Base-by-base conservation (phyloP, 306 rosid species). In the Rosa multiflora region DNA sequence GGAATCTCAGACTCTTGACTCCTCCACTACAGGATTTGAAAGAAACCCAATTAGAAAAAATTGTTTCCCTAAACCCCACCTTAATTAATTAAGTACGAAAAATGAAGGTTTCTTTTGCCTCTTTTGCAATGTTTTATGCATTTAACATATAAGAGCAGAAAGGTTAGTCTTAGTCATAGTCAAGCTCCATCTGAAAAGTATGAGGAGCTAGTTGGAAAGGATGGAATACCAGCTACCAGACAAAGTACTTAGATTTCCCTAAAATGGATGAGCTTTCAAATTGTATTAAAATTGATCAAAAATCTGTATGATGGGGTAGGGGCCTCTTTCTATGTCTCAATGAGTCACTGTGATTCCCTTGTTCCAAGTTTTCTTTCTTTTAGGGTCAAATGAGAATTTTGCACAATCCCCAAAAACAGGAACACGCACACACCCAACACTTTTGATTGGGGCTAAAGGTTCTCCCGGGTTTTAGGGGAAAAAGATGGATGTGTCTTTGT, bases 391-490 rank as follows among this genome's bases (percentile, higher is more conserved):
- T 81, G 74, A 76, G 89, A 88, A 90, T 79, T 88, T 63, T 73
- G 91, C 91, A 90, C 92, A 87, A 66, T 87, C 88, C 86, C 79
- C 88, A 88, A 94, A 94, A 89, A 90, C 64, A 81, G 80, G 84
- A 87, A 85, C 85, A 79, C 80, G 73, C 84, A 39, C 46, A 39
- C 13, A 59, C 32, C n/a, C 14, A 6, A 48, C 52, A 11, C 72
- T 56, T 86, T 85, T 77, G 32, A 47, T 84, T 66, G 73, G 80
- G 49, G 88, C 83, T 87, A 48, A 85, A 87, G 93, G 91, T 86
- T 62, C 92, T 46, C 86, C 97, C 99, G 89, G 99, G 93, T 88
- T 91, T 92, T 79, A 82, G 89, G 89, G 98, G 97, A 72, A 85
- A 89, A 88, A 86, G 93, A 92, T 86, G 81, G 81, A 73, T 76